Conservation (phyloP, 2,329 filamentous ascomycete genomes). For the Incumbomyces delicatus region DNA sequence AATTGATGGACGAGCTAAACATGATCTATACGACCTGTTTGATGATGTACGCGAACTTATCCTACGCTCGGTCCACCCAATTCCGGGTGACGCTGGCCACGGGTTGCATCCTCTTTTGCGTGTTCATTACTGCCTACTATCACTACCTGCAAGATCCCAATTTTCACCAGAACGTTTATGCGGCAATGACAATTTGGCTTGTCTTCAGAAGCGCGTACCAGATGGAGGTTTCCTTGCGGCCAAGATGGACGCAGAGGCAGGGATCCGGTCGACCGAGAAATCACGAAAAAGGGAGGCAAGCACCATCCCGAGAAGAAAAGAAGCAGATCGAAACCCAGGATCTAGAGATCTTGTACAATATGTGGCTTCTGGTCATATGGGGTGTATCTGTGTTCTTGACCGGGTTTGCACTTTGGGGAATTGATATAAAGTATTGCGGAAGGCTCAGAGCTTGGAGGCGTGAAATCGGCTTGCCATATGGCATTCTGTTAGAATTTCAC, state of each 20-base stretch:
- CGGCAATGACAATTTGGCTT: constrained; percentile 58
- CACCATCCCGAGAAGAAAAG: constrained; percentile 35
- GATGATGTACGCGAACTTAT: constrained; percentile 60
- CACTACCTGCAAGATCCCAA: constrained; percentile 70
- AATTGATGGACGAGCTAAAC: constrained; percentile 50
- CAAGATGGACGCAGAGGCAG: constrained; percentile 43
- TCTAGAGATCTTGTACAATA: constrained; percentile 48
- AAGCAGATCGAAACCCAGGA: constrained; percentile 47
- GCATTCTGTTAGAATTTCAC: constrained; percentile 61
- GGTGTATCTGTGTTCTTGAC: constrained; percentile 62
- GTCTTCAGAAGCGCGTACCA: constrained; percentile 65
- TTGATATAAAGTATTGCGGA: constrained; percentile 67
- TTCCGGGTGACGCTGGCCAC: constrained; percentile 48
- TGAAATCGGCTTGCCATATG: constrained; percentile 65
- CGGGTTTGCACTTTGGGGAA: constrained; percentile 65
- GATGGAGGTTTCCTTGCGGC: constrained; percentile 60
- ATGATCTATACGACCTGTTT: constrained; percentile 53
- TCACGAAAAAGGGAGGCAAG: constrained; percentile 27
- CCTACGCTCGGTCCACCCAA: constrained; percentile 49
- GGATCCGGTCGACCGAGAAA: constrained; percentile 35
- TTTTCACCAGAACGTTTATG: constrained; percentile 76
- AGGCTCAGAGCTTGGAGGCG: constrained; percentile 55
- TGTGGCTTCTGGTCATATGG: constrained; percentile 66
- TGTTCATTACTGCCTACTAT: constrained; percentile 70
- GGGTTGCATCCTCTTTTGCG: constrained; percentile 45